Conservation (phyloP, 306 rosid species). For the Cotoneaster glaucophyllus region DNA sequence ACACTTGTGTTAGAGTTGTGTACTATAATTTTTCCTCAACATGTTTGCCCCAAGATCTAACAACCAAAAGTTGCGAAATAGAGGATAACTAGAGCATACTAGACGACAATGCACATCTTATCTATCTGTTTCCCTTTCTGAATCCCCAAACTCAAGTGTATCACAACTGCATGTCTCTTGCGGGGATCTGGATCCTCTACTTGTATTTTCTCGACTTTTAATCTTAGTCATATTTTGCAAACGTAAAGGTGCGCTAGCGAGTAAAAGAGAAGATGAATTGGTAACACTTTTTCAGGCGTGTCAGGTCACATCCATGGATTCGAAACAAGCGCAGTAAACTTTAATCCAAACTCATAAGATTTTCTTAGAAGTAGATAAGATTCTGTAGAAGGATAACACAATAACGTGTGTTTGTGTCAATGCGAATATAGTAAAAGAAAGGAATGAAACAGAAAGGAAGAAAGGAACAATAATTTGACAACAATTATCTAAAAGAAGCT, state of each 20-base stretch:
- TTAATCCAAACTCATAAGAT: no score
- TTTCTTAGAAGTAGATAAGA: no score
- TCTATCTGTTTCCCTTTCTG: neutral
- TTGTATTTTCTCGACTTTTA: no score
- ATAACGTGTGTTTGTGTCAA: neutral
- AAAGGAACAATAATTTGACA: neutral
- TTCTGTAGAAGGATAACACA: no score
- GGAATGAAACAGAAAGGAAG: neutral
- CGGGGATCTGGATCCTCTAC: neutral
- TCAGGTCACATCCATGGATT: neutral
- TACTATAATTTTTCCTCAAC: no score
- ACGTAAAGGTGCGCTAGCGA: no score
- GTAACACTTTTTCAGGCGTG: neutral
- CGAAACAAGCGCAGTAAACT: neutral
- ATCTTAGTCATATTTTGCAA: neutral
- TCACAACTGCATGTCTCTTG: neutral
- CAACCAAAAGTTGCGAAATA: no score
- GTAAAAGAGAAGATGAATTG: no score
- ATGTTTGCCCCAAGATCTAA: no score
- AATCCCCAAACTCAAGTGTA: neutral
- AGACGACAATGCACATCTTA: neutral
- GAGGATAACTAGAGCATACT: neutral
- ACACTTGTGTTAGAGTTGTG: no score
- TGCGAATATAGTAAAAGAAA: neutral
- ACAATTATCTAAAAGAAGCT: neutral